These are phyloP conservation scores for Cutaneotrichosporon curvatum DNA, from an alignment of 1,284 basidiomycete genomes.

Conservation along the genomic window DNA sequence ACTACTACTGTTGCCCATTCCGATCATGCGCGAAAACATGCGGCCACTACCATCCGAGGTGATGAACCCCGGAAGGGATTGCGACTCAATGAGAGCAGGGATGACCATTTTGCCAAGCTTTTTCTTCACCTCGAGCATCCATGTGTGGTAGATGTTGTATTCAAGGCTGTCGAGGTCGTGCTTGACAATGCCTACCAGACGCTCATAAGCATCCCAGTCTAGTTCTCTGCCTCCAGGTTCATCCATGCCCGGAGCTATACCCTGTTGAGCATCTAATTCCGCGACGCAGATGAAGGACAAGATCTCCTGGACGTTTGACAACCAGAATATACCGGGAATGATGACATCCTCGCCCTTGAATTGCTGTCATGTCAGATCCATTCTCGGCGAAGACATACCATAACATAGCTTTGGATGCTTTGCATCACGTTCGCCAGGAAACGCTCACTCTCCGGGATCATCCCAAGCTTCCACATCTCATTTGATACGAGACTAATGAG, in stretches of 20 bases:
- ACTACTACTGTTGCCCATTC: conserved; percentile 58
- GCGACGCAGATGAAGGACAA: conserved; percentile 98
- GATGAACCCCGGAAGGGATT: conserved; percentile 95
- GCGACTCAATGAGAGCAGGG: conserved; percentile 93
- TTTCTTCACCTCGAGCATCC: conserved; percentile 99
- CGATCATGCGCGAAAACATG: conserved; percentile 83
- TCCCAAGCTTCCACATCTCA: conserved; percentile 99
- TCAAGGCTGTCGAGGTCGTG: conserved; percentile 97
- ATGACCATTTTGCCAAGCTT: conserved; percentile 96
- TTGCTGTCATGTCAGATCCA: conserved; percentile 29
- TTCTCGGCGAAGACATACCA: conserved; percentile 57
- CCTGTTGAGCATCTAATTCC: conserved; percentile 95
- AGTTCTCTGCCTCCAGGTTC: conserved; percentile 88
- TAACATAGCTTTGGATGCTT: conserved; percentile 92
- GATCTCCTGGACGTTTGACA: conserved; percentile 99
- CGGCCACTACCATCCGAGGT: conserved; percentile 83
- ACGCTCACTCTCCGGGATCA: conserved; percentile 92
- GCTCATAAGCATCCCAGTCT: conserved; percentile 96
- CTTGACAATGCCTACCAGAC: conserved; percentile 93
- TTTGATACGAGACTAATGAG: conserved; percentile 95
- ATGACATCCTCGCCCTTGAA: conserved; percentile 93
- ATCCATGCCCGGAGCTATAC: conserved; percentile 93
- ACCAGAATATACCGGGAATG: conserved; percentile 95
- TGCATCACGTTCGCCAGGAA: conserved; percentile 99
- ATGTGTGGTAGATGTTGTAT: conserved; percentile 99